Evolutionary conservation across 805 yeast genomes (phyloP).

Genomic region (Lipomyces mesembrius): DNA sequence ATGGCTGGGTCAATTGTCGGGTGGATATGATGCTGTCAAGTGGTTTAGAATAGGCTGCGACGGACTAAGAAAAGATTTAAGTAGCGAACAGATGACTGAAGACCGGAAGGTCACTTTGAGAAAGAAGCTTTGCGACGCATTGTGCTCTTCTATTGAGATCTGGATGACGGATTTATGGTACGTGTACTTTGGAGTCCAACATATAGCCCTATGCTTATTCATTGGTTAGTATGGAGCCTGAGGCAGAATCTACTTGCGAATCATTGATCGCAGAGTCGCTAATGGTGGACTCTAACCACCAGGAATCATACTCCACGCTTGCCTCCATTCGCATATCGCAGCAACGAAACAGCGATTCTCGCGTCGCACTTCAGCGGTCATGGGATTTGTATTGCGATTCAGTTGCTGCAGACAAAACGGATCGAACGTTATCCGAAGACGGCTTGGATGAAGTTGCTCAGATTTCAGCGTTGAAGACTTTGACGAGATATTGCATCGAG

Average conservation of each 20-base stretch:
- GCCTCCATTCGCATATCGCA: slow-evolving; percentile 92
- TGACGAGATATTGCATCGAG: slow-evolving; percentile 78
- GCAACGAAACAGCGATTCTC: slow-evolving; percentile 73
- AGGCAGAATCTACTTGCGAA: slow-evolving; percentile 84
- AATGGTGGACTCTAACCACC: slow-evolving; percentile 57
- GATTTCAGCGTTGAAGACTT: slow-evolving; percentile 72
- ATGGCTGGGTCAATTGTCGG: slow-evolving; percentile 87
- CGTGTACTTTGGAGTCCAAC: neutral
- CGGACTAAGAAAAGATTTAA: slow-evolving; percentile 52
- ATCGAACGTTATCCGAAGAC: slow-evolving; percentile 30
- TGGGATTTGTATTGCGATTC: slow-evolving; percentile 72
- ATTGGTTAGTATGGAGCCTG: slow-evolving; percentile 97
- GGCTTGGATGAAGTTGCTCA: slow-evolving; percentile 51
- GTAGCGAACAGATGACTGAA: slow-evolving; percentile 33
- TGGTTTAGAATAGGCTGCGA: slow-evolving; percentile 67
- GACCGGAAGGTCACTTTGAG: slow-evolving; percentile 48
- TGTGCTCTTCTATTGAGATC: slow-evolving; percentile 84
- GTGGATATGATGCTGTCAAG: slow-evolving; percentile 74
- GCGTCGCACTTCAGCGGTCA: slow-evolving; percentile 63
- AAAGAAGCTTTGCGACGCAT: slow-evolving; percentile 72
- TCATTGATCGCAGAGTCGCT: slow-evolving; percentile 67
- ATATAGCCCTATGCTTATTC: slow-evolving; percentile 20
- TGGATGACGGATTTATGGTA: slow-evolving; percentile 43
- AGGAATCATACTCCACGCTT: slow-evolving; percentile 80
- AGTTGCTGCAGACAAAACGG: slow-evolving; percentile 42